phyloP scores from a whole-genome alignment of 257 asterid genomes.

The Capsicum baccatum region DNA sequence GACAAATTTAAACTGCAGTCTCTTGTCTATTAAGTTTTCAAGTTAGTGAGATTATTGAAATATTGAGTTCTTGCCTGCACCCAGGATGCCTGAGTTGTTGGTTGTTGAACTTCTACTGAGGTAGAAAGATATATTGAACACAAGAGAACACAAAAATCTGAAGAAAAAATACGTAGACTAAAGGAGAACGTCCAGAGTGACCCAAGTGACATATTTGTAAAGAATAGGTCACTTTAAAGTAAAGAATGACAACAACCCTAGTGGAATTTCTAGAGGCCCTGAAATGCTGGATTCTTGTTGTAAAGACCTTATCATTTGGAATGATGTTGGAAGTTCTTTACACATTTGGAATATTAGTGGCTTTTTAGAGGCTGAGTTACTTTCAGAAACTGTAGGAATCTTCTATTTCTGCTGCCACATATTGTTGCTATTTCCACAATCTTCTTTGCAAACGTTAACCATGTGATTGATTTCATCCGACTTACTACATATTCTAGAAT shows the following conservation, averaged over 20 bases:
- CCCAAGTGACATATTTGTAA: constrained; percentile 67
- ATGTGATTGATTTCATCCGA: not conserved
- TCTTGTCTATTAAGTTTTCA: constrained; percentile 16
- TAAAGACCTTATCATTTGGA: constrained; percentile 48
- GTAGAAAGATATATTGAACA: constrained; percentile 81
- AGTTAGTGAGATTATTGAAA: constrained; percentile 20
- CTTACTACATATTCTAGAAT: not conserved
- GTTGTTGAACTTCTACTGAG: constrained; percentile 75
- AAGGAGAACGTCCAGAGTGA: constrained; percentile 69
- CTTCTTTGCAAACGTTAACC: constrained; percentile 13
- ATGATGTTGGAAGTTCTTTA: constrained; percentile 41
- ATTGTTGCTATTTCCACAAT: not conserved
- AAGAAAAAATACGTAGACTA: constrained; percentile 59
- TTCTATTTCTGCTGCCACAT: constrained; percentile 27
- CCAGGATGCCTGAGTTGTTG: constrained; percentile 94
- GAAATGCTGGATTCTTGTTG: constrained; percentile 51
- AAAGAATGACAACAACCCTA: constrained; percentile 57
- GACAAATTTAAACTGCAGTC: not conserved
- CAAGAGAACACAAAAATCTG: constrained; percentile 65
- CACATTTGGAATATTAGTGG: constrained; percentile 79
- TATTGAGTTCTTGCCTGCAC: constrained; percentile 32
- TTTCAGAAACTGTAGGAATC: constrained; percentile 74
- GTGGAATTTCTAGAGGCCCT: constrained; percentile 56
- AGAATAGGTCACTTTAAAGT: constrained; percentile 62
- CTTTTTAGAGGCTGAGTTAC: constrained; percentile 75